Base-by-base conservation (phyloP, 2,329 filamentous ascomycete species). In the Penicillium digitatum region DNA sequence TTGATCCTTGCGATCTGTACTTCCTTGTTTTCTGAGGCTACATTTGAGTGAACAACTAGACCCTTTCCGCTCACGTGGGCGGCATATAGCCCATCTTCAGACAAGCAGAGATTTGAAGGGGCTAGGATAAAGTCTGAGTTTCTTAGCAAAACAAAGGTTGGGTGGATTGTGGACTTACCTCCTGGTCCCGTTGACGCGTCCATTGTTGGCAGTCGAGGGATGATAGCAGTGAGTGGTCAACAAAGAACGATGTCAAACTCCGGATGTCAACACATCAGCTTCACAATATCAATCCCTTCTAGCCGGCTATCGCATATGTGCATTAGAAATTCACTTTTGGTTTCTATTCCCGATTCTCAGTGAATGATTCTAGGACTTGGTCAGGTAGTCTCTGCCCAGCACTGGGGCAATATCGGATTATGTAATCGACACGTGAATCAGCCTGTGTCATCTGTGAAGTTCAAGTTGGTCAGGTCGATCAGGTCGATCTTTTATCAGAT, bases 51-150 rank as follows among this genome's bases (percentile, higher is more conserved):
- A 10, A 74, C 50, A 11, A 69, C 51, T 11, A 74, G 53, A n/a
- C 72, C 68, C 53, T 70, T 74, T 2, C 61, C 66, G 49, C 60
- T 66, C 24, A 67, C 32, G 11, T 70, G 68, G n/a, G 62, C 60
- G 27, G 61, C 67, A 57, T 63, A 68, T 14, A 62, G 53, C 1
- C 69, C 69, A 55, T 69, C 64, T 26, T 70, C 67, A n/a, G 68
- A 70, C 9, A 74, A 32, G 14, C 57, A 56, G 2, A 70, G 54
- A 7, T 63, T 52, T 35, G 64, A 39, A 8, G 59, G 44, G 20
- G 35, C 63, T 64, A 31, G 2, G 29, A 52, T 2, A 39, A 42
- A 59, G 34, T 51, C 26, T 52, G 22, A 20, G 6, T 37, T 16
- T n/a, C n/a, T n/a, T n/a, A n/a, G 10, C 9, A 32, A 61, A 35